Conservation (phyloP, 148 eudicot genomes). For the Drosera capensis region DNA sequence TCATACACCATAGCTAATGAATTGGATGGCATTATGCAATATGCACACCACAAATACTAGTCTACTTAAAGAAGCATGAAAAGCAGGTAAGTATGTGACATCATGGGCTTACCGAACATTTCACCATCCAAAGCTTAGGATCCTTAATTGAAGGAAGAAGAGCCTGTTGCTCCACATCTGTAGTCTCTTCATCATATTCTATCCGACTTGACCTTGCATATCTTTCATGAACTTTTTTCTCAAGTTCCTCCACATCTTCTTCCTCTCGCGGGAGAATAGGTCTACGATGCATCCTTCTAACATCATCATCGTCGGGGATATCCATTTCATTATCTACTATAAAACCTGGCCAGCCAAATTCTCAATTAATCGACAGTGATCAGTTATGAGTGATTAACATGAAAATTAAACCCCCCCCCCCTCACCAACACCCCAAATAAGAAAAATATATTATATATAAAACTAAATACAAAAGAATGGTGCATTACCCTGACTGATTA, state of each 20-base stretch:
- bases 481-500: too few species aligned
- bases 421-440: too few species aligned
- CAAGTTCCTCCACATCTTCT: conserved; percentile 78
- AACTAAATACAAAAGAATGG: too few species aligned
- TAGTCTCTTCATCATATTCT: conserved; percentile 84
- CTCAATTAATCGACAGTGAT: too few species aligned
- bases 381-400: too few species aligned
- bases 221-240: conserved; percentile 53
- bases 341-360: too few species aligned
- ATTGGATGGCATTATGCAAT: too few species aligned
- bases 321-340: conserved; percentile 57
- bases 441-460: too few species aligned
- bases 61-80: background rate
- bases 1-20: too few species aligned
- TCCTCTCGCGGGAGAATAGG: conserved; percentile 74
- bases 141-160: conserved; percentile 88
- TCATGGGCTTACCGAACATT: conserved; percentile 65
- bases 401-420: too few species aligned
- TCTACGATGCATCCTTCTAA: conserved; percentile 49
- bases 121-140: conserved; percentile 96
- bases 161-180: conserved; percentile 97
- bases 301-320: conserved; percentile 52
- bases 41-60: too few species aligned
- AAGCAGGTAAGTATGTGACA: background rate
- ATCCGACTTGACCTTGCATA: conserved; percentile 47